phyloP scores from a whole-genome alignment of 768 basidiomycete genomes.

The Pleurotus citrinopileatus region DNA sequence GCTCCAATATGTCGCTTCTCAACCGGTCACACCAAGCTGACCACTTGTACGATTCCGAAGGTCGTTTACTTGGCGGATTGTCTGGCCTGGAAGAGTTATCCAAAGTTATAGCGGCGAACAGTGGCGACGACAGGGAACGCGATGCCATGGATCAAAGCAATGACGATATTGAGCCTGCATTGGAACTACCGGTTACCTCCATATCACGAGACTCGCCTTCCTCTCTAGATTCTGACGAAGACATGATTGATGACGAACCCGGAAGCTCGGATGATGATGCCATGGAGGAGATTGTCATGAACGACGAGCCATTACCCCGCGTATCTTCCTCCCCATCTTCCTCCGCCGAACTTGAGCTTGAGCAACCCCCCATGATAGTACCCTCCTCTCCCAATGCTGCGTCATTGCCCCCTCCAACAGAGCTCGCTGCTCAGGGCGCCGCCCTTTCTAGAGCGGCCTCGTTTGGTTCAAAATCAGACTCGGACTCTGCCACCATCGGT shows the following conservation, averaged over 20 bases:
- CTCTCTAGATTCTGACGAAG: slow-evolving; percentile 67
- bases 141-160: slow-evolving; percentile 58
- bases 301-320: slow-evolving; percentile 50
- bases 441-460: slow-evolving; percentile 21
- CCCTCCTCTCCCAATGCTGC: slow-evolving; percentile 27
- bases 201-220: slow-evolving; percentile 48
- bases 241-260: slow-evolving; percentile 67
- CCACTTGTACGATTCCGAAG: slow-evolving; percentile 76
- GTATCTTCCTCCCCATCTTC: slow-evolving; percentile 26
- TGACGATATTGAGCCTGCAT: slow-evolving; percentile 59
- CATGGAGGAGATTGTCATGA: slow-evolving; percentile 82
- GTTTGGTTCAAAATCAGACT: slow-evolving; percentile 23
- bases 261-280: slow-evolving; percentile 76
- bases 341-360: slow-evolving; percentile 29
- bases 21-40: slow-evolving; percentile 74
- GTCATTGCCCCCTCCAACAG: slow-evolving; percentile 26
- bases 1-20: slow-evolving; percentile 95
- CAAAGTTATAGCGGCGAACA: slow-evolving; percentile 70
- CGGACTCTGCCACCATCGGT: slow-evolving; percentile 25
- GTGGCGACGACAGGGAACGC: slow-evolving; percentile 49
- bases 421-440: slow-evolving; percentile 23
- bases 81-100: slow-evolving; percentile 84
- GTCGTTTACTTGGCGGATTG: slow-evolving; percentile 85
- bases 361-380: slow-evolving; percentile 29
- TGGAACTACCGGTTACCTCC: slow-evolving; percentile 66